Base-by-base conservation (phyloP, 495 filamentous ascomycete genomes). In the Tetracladium setigerum region DNA sequence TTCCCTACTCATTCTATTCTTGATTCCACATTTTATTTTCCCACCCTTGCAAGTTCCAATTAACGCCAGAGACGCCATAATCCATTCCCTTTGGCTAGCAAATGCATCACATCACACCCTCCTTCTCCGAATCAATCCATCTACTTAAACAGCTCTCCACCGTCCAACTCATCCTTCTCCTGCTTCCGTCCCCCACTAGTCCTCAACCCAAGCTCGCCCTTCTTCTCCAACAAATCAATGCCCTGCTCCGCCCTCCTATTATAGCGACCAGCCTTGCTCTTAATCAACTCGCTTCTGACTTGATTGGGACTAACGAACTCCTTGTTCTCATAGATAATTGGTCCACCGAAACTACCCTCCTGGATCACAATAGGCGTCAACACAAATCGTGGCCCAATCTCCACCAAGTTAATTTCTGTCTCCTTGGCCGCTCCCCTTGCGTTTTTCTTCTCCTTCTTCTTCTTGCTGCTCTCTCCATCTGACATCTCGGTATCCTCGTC, bases 321-420 rank as follows among this genome's bases (percentile, higher is more conserved):
- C 74, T 92, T 95, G 66, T 98, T 98, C 77, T 97, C 89, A 69
- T 95, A 97, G 53, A 98, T 90, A 46, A 97, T 86, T 1, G 94
- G 94, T 0, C 92, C 92, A 43, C 92, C 92, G 56, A 99, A 99
- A 51, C 84, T 88, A 24, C 85, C 87, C 64, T 99, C 92, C 44
- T 95, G 78, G 53, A 99, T 95, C 38, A 97, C 79, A 50, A 97
- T 97, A 2, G 94, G 92, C 38, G 91, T 96, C 41, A 97, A 69
- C 16, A 97, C 91, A 59, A 97, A 95, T 40, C 92, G 76, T 5
- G 94, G 91, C 1, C 92, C 94, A 47, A 98, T 95, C 69, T 98
- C 92, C 2, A 95, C 83, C 37, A 98, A 70, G 37, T 73, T 84
- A 12, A 97, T 60, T 52, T 94, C 86, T 19, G 86, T 86, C 45